Conservation (phyloP, 2,329 filamentous ascomycete genomes). For the Xylaria sp. region DNA sequence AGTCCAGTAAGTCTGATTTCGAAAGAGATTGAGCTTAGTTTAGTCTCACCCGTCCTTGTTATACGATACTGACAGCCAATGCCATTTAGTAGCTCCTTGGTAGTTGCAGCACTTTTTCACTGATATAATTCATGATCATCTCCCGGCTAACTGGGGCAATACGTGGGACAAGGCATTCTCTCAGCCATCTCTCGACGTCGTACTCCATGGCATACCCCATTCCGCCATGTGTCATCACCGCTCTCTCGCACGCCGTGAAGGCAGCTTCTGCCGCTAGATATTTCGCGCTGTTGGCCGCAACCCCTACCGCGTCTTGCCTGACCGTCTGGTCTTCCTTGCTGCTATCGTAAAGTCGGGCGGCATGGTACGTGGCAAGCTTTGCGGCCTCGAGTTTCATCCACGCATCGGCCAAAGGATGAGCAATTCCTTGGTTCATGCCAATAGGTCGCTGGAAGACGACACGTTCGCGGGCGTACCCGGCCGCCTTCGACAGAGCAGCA, state of each 20-base stretch:
- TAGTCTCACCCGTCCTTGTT: too few species aligned
- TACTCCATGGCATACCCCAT: slow-evolving; percentile 69
- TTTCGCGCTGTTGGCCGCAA: slow-evolving; percentile 71
- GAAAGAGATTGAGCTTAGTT: too few species aligned
- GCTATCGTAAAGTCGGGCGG: slow-evolving; percentile 60
- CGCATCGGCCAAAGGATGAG: slow-evolving; percentile 66
- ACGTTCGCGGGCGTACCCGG: slow-evolving; percentile 67
- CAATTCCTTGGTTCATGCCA: slow-evolving; percentile 67
- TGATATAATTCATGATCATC: slow-evolving; percentile 77
- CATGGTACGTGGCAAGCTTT: slow-evolving; percentile 67
- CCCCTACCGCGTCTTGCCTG: slow-evolving; percentile 59
- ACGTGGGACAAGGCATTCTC: slow-evolving; percentile 66
- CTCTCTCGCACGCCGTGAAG: slow-evolving; percentile 63
- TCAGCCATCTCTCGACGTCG: slow-evolving; percentile 66
- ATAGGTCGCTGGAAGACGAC: slow-evolving; percentile 68
- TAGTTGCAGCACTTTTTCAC: slow-evolving; percentile 67
- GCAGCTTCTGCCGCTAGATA: slow-evolving; percentile 69
- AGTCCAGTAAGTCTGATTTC: too few species aligned
- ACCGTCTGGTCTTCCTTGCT: slow-evolving; percentile 54
- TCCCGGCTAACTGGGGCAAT: slow-evolving; percentile 69
- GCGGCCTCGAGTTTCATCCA: slow-evolving; percentile 69
- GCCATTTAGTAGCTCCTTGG: slow-evolving; percentile 64
- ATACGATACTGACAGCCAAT: not conserved
- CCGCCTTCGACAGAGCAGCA: slow-evolving; percentile 64
- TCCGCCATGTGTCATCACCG: slow-evolving; percentile 61